phyloP scores from a whole-genome alignment of 1,284 basidiomycete species.

The Fomitopsis pinicola region DNA sequence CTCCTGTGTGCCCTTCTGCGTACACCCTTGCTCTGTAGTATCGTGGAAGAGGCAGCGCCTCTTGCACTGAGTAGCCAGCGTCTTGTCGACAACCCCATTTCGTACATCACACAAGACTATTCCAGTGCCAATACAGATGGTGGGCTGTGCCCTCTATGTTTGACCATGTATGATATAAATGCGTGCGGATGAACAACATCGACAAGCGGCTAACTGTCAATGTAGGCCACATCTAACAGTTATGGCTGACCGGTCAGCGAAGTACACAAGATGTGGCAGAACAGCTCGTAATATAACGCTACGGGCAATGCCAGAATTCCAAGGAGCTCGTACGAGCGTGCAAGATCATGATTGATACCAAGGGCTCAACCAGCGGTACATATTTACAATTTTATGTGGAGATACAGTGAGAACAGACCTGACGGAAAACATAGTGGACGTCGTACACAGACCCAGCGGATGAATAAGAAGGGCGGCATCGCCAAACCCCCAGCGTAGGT shows the following conservation, averaged over 20 bases:
- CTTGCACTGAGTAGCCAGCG: slow-evolving; percentile 3
- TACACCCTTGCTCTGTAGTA: background rate
- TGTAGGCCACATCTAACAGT: background rate
- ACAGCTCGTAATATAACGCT: background rate
- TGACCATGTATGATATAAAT: background rate
- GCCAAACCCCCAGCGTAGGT: background rate
- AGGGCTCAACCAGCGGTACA: background rate
- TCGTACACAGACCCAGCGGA: background rate
- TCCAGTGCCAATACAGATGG: slow-evolving; percentile 16
- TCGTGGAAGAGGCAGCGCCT: slow-evolving; percentile 12
- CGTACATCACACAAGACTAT: slow-evolving; percentile 7
- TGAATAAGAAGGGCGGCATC: background rate
- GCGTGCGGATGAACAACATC: background rate
- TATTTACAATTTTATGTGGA: background rate
- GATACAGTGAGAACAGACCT: background rate
- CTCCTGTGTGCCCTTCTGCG: background rate
- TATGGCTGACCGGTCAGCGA: background rate
- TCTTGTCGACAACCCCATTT: background rate
- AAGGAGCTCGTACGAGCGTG: background rate
- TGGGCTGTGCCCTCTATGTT: slow-evolving; percentile 22
- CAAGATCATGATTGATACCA: background rate
- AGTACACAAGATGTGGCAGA: background rate
- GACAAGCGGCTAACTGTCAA: background rate
- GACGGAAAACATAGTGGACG: background rate
- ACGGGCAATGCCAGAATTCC: background rate